Base-by-base conservation (phyloP, 805 yeast genomes). In the Kuraishia piskuri region DNA sequence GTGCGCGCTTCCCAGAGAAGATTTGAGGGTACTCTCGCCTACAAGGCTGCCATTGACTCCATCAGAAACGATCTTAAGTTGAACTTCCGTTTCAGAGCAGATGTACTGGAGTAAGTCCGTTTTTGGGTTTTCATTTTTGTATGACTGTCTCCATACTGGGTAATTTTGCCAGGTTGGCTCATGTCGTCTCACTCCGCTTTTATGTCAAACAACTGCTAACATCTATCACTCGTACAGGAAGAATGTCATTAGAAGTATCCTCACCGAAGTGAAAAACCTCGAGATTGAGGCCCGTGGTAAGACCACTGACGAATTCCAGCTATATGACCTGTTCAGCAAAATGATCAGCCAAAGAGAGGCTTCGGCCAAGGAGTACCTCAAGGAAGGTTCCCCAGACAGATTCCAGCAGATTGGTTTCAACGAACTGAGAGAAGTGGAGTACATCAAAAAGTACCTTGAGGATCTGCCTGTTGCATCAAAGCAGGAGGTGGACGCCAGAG, bases 321-420 rank as follows among this genome's bases (percentile, higher is more conserved):
- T 70, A 40, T 67, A 62, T 50, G 72, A 69, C 52, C 59, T 69
- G 48, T 56, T 69, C 12, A 50, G 55, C 36, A 72, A 72, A 53
- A 67, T 75, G 72, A 61, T 68, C 52, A 73, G 70, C 52, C 75
- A 75, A 55, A 66, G 80, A 57, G 57, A 59, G 26, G 66, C 65
- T 12, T 66, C 77, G 3, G 73, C 74, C 19, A 61, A 56, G 6
- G 70, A 69, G 53, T 75, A 71, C 56, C 52, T 64, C 50, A 64
- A 68, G 48, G 72, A 68, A 44, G 68, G 72, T 19, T 61, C 75
- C 22, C 69, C 70, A n/a, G 79, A 74, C 55, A 63, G 74, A 55
- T 73, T 73, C 51, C 65, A 66, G 24, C 69, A 68, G 48, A 58
- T 68, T 40, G 74, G 71, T 4, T 58, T 61, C 23, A 68, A 65